Evolutionary conservation across 495 filamentous ascomycete genomes (phyloP), one percentile per base, ranked within the genome.

Genomic region (Penicillium maclennaniae): DNA sequence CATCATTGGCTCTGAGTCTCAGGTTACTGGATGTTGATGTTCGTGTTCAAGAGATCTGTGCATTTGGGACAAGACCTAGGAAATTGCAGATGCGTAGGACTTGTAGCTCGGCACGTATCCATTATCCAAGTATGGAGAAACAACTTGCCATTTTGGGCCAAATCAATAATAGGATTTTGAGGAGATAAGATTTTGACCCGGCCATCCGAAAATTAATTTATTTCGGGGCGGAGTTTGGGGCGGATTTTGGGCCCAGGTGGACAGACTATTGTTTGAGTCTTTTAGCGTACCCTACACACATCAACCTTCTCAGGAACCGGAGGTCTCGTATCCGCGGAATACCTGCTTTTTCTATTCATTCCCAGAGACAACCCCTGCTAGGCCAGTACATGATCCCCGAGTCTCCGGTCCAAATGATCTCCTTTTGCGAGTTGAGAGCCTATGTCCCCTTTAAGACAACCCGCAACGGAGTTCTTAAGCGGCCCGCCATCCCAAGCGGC

Each of bases 1-100:
- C 31, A 12, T 12, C 5, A 55, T 55, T 55, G 52, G 52, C 41
- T 44, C 14, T 14, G 15, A 31, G 40, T 28, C 36, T 36, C 52
- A 49, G 14, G 36, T 56, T 42, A 51, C 40, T 7, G 34, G 23
- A 5, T 23, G 23, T 23, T 23, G 31, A 12, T 34, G 31, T 34
- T 34, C 31, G 31, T 34, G 8, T 34, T 34, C 31, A 12, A 14
- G 31, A 34, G 23, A 23, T 23, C 23, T 31, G 31, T 34, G 31
- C 31, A 34, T 12, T 34, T 12, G 10, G 14, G 31, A 12, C 14
- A 34, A 31, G 4, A 8, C 6, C 27, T 23, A 23, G 23, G 23
- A 23, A 23, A 23, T 23, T 5, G 23, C 23, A 23, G 23, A 5
- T 23, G 5, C 5, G 23, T 2, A 23, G 23, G 23, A 23, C 23